These are phyloP conservation scores for Botrytis elliptica DNA, from an alignment of 2,329 filamentous ascomycete species.

Conservation along the genomic window DNA sequence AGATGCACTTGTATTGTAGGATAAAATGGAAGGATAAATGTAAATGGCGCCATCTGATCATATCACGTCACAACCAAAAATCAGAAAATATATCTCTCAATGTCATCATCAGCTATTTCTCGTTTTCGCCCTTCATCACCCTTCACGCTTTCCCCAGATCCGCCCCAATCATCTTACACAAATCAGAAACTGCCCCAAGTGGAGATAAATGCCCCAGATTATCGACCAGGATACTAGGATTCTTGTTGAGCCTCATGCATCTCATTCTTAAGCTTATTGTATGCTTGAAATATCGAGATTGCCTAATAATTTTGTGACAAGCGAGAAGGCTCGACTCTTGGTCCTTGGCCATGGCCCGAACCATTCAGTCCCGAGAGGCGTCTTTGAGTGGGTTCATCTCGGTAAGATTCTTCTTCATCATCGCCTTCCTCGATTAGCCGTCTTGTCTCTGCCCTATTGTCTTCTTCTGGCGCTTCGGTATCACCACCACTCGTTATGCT, in stretches of 20 bases:
- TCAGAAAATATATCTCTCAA: background rate
- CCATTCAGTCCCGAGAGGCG: slow-evolving; percentile 4
- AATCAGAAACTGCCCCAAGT: background rate
- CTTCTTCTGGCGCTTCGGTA: slow-evolving; percentile 24
- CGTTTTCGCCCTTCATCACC: background rate
- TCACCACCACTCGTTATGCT: slow-evolving; percentile 17
- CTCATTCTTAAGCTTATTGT: background rate
- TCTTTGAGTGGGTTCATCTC: slow-evolving; percentile 28
- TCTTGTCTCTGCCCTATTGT: slow-evolving; percentile 28
- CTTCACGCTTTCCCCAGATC: background rate
- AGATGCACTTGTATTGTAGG: background rate
- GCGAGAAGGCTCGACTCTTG: slow-evolving; percentile 33
- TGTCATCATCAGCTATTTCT: background rate
- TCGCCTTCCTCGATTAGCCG: slow-evolving; percentile 34
- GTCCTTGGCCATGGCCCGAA: slow-evolving; percentile 23
- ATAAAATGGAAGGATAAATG: slow-evolving; percentile 7
- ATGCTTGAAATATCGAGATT: background rate
- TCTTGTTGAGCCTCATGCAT: slow-evolving; percentile 14
- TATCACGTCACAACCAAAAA: slow-evolving; percentile 4
- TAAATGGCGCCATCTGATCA: slow-evolving; percentile 7
- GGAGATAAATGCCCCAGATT: slow-evolving; percentile 13
- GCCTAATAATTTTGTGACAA: slow-evolving; percentile 22
- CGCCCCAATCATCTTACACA: background rate
- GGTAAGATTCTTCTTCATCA: slow-evolving; percentile 26
- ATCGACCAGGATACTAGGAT: background rate